Evolutionary conservation across 306 rosid species (phyloP).

Genomic region (Nissolia schottii): DNA sequence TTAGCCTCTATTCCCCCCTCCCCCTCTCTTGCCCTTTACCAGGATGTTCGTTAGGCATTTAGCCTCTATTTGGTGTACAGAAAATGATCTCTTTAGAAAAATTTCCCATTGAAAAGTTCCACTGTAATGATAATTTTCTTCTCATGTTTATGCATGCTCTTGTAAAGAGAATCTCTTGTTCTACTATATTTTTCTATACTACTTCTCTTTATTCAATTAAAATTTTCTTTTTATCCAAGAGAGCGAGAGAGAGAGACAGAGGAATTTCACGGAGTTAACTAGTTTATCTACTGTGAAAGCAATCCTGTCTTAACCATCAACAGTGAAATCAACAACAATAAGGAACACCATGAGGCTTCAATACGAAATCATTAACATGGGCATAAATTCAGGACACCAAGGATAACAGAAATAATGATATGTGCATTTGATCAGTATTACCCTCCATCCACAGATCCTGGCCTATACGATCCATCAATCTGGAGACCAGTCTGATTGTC

Average conservation of each 20-base stretch:
- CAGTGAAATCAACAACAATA: background rate
- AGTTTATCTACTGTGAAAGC: background rate
- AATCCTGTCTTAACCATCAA: constrained; percentile 9
- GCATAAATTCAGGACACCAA: background rate
- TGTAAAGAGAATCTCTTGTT: too few species aligned
- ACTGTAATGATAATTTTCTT: too few species aligned
- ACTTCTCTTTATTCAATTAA: too few species aligned
- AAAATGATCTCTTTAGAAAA: too few species aligned
- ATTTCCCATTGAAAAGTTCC: too few species aligned
- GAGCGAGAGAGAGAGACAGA: constrained; percentile 1
- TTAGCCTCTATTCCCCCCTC: too few species aligned
- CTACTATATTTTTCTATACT: too few species aligned
- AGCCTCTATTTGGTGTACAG: too few species aligned
- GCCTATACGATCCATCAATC: constrained; percentile 69
- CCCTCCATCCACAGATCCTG: constrained; percentile 82
- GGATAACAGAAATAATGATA: constrained; percentile 23
- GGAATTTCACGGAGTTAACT: constrained; percentile 3
- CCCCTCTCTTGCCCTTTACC: too few species aligned
- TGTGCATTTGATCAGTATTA: constrained; percentile 42
- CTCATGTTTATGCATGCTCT: too few species aligned
- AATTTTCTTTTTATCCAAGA: too few species aligned
- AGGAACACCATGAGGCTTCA: constrained; percentile 12
- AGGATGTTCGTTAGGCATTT: too few species aligned
- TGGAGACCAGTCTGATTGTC: constrained; percentile 60
- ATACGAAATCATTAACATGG: background rate